phyloP scores from a whole-genome alignment of 768 basidiomycete genomes.

The Ramaria rubella region DNA sequence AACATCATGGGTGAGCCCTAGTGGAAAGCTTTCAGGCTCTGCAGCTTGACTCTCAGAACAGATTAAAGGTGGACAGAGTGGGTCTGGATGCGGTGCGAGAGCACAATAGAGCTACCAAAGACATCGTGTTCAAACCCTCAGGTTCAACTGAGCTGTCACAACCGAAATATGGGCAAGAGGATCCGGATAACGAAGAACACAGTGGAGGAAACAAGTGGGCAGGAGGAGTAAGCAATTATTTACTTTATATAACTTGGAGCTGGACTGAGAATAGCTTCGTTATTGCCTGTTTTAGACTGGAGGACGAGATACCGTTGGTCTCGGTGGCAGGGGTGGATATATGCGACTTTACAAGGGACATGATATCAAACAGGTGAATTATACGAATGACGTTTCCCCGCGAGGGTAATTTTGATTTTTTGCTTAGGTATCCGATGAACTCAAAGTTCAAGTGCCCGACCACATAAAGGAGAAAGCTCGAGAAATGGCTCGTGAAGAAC shows the following conservation, averaged over 20 bases:
- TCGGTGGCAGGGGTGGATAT: conserved; percentile 62
- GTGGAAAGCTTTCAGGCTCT: background rate
- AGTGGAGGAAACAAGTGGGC: conserved; percentile 59
- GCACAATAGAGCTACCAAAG: conserved; percentile 44
- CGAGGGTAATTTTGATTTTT: background rate
- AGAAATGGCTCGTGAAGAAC: conserved; percentile 59
- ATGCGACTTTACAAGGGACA: conserved; percentile 59
- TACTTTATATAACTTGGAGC: background rate
- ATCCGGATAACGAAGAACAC: conserved; percentile 47
- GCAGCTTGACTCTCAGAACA: conserved; percentile 17
- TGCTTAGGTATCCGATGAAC: conserved; percentile 40
- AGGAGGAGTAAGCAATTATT: conserved; percentile 42
- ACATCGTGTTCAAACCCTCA: conserved; percentile 52
- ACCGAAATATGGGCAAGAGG: conserved; percentile 59
- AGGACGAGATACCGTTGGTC: conserved; percentile 58
- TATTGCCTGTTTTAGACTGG: conserved; percentile 39
- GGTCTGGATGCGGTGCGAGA: conserved; percentile 56
- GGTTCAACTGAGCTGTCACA: conserved; percentile 38
- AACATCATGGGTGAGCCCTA: conserved; percentile 48
- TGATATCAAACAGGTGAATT: conserved; percentile 50
- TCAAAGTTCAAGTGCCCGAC: conserved; percentile 55
- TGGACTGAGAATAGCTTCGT: background rate
- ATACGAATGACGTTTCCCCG: background rate
- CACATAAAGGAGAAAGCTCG: conserved; percentile 55
- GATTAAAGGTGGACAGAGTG: conserved; percentile 45